A percentile compares a stretch with the other conserved stretches of the same genome.
phyloP scores from a whole-genome alignment of 192 early-diverging fungal genomes.

The Umbelopsis isabellina region DNA sequence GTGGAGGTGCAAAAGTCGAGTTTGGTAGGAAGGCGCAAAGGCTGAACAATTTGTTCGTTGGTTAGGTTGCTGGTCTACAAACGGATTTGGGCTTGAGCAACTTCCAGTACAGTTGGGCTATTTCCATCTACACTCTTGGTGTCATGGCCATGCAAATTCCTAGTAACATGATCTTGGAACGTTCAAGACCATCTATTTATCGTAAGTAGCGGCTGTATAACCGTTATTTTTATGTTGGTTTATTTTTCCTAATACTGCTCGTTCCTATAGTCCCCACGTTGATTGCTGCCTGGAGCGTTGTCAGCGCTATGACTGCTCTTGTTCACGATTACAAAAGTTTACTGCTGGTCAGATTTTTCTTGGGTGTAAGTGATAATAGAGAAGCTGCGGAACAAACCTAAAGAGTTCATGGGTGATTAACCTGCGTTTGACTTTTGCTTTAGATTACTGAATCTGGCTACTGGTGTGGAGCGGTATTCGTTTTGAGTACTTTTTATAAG shows the following conservation, averaged over 20 bases:
- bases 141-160: constrained; percentile 34
- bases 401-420: background rate
- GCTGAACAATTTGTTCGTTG: background rate
- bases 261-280: constrained; percentile 5
- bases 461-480: constrained; percentile 50
- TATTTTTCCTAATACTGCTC: background rate
- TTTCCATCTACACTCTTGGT: constrained; percentile 30
- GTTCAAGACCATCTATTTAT: constrained; percentile 22
- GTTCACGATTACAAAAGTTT: constrained; percentile 28
- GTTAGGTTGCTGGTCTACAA: constrained; percentile 20
- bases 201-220: constrained; percentile 1
- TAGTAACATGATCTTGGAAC: constrained; percentile 29
- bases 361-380: constrained; percentile 16
- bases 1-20: background rate
- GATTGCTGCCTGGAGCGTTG: constrained; percentile 22
- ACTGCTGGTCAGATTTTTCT: constrained; percentile 25
- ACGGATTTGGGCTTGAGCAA: constrained; percentile 20
- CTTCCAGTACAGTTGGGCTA: constrained; percentile 24
- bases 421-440: constrained; percentile 36
- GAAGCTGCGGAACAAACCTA: too few relatives aligned
- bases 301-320: constrained; percentile 22
- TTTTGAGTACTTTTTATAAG: constrained; percentile 57
- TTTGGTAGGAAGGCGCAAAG: too few relatives aligned
- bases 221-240: too few relatives aligned
- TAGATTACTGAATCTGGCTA: constrained; percentile 51